A percentile compares a stretch with the other conserved stretches of the same genome.
Evolutionary conservation across 306 rosid species (phyloP).

Genomic region (Cucurbita pepo): DNA sequence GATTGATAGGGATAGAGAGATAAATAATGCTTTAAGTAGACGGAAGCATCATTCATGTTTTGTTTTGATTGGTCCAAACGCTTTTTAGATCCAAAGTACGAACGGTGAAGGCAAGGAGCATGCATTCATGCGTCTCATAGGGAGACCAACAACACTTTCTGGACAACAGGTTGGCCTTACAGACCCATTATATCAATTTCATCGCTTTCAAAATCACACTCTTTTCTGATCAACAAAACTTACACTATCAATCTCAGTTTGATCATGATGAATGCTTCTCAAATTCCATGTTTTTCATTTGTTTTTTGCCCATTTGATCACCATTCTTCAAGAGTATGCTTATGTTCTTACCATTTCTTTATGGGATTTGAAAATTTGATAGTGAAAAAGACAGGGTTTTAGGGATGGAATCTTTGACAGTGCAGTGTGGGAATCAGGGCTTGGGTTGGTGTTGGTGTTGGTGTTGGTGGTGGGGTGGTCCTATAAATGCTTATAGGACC

Average conservation of each 20-base stretch:
- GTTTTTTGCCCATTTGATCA: not conserved
- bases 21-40: not conserved
- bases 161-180: not conserved
- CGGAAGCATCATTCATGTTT: not conserved
- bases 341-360: no score
- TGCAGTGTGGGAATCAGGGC: not conserved
- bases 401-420: not conserved
- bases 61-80: not conserved
- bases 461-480: constrained; percentile 3
- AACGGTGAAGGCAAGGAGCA: not conserved
- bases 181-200: not conserved
- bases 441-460: not conserved
- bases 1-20: not conserved
- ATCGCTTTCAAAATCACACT: not conserved
- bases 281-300: not conserved
- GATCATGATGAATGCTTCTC: not conserved
- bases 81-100: not conserved
- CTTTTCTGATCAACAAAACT: not conserved
- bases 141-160: not conserved
- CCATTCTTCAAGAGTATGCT: no score
- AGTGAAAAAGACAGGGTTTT: not conserved
- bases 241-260: not conserved
- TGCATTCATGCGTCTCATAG: not conserved
- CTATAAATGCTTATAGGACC: not conserved
- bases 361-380: no score